Percentiles rank a stretch among this genome's conserved stretches.
These are phyloP conservation scores for Wickerhamiella alocasiicola DNA, from an alignment of 805 yeast species.

Conservation along the genomic window DNA sequence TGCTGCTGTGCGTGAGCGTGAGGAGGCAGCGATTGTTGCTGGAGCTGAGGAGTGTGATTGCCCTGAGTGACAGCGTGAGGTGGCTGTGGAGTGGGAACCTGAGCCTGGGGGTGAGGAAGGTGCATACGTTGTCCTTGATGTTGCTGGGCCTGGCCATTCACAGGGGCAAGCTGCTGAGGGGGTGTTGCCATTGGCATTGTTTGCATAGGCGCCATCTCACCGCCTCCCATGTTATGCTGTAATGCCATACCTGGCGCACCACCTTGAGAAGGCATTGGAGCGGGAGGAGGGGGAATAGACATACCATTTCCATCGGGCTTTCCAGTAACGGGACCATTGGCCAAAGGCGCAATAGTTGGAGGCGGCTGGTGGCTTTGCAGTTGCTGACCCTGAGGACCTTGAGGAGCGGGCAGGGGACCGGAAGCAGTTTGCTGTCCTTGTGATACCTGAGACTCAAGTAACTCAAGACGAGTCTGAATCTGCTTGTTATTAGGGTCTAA, in stretches of 20 bases:
- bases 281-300: slow-evolving; percentile 1
- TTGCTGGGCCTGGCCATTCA: slow-evolving; percentile 4
- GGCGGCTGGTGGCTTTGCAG: slow-evolving; percentile 10
- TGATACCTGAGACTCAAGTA: slow-evolving; percentile 39
- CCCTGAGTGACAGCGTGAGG: slow-evolving; percentile 4
- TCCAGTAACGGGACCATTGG: slow-evolving; percentile 1
- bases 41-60: slow-evolving; percentile 5
- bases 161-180: slow-evolving; percentile 1
- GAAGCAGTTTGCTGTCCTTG: slow-evolving; percentile 52
- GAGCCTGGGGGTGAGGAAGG: slow-evolving; percentile 20
- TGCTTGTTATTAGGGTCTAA: slow-evolving; percentile 91
- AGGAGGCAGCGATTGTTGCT: slow-evolving; percentile 9
- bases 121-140: slow-evolving; percentile 15
- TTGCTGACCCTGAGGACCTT: slow-evolving; percentile 15
- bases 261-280: slow-evolving; percentile 4
- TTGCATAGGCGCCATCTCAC: slow-evolving; percentile 2
- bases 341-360: slow-evolving; percentile 7
- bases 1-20: slow-evolving; percentile 13
- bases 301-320: neutral
- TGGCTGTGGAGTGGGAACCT: slow-evolving; percentile 6
- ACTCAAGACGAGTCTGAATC: slow-evolving; percentile 84
- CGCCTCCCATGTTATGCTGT: slow-evolving; percentile 2
- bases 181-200: neutral
- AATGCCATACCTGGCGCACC: neutral
- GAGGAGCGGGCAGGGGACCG: slow-evolving; percentile 13